These are phyloP conservation scores for Aspergillus intermedius DNA, from an alignment of 2,329 filamentous ascomycete genomes.

Conservation along the genomic window DNA sequence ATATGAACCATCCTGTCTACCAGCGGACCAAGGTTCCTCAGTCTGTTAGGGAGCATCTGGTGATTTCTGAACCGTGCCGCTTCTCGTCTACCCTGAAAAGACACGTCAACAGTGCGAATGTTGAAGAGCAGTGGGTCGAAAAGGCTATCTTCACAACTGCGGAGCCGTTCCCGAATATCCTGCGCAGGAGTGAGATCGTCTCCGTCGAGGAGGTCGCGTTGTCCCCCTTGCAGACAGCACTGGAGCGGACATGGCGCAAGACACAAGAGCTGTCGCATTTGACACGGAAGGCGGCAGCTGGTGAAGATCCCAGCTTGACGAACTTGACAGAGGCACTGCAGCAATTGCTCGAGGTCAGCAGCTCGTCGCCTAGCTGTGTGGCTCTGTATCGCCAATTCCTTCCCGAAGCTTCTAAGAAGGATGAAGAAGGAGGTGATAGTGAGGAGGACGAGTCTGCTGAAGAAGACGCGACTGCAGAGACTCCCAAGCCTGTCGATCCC, in stretches of 20 bases:
- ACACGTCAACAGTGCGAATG: constrained; percentile 58
- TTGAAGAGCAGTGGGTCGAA: constrained; percentile 69
- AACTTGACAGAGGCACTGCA: constrained; percentile 68
- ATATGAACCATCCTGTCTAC: constrained; percentile 75
- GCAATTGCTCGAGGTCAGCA: constrained; percentile 70
- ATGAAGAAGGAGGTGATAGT: constrained; percentile 34
- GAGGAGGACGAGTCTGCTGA: constrained; percentile 31
- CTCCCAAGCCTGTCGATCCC: constrained; percentile 44
- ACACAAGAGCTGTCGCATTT: constrained; percentile 74
- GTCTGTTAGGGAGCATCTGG: constrained; percentile 76
- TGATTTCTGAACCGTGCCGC: constrained; percentile 67
- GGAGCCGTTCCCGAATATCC: constrained; percentile 83
- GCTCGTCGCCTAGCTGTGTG: constrained; percentile 67
- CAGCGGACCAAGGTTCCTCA: constrained; percentile 80
- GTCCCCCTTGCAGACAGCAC: constrained; percentile 72
- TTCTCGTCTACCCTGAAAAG: constrained; percentile 74
- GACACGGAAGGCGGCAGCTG: constrained; percentile 66
- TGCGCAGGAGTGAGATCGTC: constrained; percentile 80
- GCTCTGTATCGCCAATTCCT: constrained; percentile 70
- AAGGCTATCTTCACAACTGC: constrained; percentile 79
- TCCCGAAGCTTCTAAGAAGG: constrained; percentile 41
- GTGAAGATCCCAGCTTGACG: constrained; percentile 63
- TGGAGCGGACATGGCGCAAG: constrained; percentile 86
- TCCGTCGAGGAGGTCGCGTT: constrained; percentile 60
- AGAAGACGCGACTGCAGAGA: constrained; percentile 44